These are phyloP conservation scores for Solanum corneliomulleri DNA, from an alignment of 257 asterid species.

Conservation along the genomic window DNA sequence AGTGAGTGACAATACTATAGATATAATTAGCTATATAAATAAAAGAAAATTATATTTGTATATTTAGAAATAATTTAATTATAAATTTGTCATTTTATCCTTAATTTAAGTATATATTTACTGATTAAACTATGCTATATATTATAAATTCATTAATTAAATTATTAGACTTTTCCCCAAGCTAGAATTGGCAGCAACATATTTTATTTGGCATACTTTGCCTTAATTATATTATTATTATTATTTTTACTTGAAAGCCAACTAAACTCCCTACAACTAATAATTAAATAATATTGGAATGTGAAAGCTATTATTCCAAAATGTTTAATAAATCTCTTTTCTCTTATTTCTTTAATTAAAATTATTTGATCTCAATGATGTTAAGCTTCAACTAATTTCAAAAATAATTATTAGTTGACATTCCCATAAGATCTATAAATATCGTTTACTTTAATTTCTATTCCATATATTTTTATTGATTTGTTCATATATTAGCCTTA, in stretches of 20 bases:
- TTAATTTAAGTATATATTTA: neutral
- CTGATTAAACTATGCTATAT: neutral
- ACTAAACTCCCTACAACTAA: neutral
- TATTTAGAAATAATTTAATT: neutral
- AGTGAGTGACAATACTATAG: neutral
- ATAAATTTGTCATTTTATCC: neutral
- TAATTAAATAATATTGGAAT: neutral
- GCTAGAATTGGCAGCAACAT: neutral
- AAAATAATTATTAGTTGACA: neutral
- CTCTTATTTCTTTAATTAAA: neutral
- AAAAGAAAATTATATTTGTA: neutral
- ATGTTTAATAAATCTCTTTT: neutral
- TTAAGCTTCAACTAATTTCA: neutral
- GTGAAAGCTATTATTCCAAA: neutral
- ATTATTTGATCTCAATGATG: neutral
- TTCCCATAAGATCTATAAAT: neutral
- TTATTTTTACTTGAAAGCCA: neutral
- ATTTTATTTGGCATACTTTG: neutral
- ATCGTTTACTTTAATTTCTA: neutral
- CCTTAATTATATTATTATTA: neutral
- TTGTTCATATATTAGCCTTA: too few species aligned
- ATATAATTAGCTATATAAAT: neutral
- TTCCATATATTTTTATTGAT: too few species aligned
- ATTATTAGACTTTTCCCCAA: neutral
- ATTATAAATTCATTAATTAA: neutral